Evolutionary conservation across 2,329 filamentous ascomycete species (phyloP).

Genomic region (Graphilbum fragrans): DNA sequence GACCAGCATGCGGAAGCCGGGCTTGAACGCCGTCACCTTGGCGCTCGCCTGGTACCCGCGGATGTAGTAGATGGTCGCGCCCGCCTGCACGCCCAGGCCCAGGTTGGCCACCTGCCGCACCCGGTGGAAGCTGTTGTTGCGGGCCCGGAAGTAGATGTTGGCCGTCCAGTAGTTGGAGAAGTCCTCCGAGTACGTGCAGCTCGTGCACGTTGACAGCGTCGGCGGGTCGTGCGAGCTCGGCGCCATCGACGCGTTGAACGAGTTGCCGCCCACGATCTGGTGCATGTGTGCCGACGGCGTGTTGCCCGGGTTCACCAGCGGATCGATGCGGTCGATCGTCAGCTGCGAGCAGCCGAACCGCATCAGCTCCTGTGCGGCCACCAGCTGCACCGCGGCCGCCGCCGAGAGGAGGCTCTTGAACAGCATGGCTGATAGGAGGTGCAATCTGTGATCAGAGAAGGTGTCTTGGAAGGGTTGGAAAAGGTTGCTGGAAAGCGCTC

Average conservation of each 20-base stretch:
- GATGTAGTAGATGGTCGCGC: conserved; percentile 10
- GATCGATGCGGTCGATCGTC: conserved; percentile 14
- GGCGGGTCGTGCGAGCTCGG: conserved; percentile 8
- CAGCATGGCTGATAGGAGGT: no score
- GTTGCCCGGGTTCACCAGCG: conserved; percentile 22
- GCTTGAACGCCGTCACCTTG: conserved; percentile 9
- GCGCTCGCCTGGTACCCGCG: conserved; percentile 6
- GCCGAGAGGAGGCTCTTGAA: conserved; percentile 15
- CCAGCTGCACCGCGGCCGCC: conserved; percentile 13
- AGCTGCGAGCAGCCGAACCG: conserved; percentile 15
- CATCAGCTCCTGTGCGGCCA: conserved; percentile 20
- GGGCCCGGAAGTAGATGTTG: conserved; percentile 15
- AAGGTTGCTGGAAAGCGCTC: no score
- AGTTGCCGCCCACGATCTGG: conserved; percentile 25
- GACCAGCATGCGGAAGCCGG: conserved; percentile 13
- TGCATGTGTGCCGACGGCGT: conserved; percentile 23
- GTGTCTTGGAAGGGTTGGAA: no score
- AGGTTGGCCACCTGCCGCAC: conserved; percentile 22
- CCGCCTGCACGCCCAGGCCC: conserved; percentile 16
- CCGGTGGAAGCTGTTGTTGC: conserved; percentile 18
- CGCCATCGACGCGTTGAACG: conserved; percentile 25
- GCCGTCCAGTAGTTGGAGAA: conserved; percentile 23
- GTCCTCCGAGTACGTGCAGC: conserved; percentile 20
- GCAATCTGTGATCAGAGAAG: no score
- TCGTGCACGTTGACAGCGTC: conserved; percentile 12